Evolutionary conservation across 306 rosid species (phyloP), one percentile per base, ranked within the genome.

Genomic region (Luffa aegyptiaca): DNA sequence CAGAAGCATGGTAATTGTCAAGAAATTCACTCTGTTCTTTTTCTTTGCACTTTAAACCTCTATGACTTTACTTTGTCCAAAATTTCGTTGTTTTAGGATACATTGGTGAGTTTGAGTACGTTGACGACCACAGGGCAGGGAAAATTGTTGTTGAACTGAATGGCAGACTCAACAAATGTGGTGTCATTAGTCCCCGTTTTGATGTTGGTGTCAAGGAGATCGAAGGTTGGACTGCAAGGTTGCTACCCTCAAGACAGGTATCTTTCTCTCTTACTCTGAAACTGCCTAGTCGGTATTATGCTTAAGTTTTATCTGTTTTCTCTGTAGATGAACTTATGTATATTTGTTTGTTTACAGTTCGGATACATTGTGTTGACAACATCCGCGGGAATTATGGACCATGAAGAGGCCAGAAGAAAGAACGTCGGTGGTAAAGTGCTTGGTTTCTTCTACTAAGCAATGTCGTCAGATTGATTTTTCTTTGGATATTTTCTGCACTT

Each of bases 161-260:
- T 79, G 93, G 93, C 53, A 82, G 93, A 78, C 85, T 89, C 41
- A 89, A 89, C 83, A 89, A 89, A 59, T 89, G 93, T 56, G 93
- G 93, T 17, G 93, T 89, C 18, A 89, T 89, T 26, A 89, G 93
- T 82, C 93, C 93, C 20, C 93, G 93, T 57, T 89, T 89, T 81
- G 93, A 89, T 76, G 85, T 89, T 0, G 91, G 93, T 55, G 93
- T 89, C 44, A 87, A 89, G 78, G 90, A 86, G 84, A 84, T 89
- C 39, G 93, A 89, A 69, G 91, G 89, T 3, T 89, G 93, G 93
- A 89, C 93, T 51, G 91, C 90, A 18, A 83, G 93, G 82, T 81
- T 89, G 80, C 87, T 89, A 45, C 93, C 93, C 59, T 89, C 91
- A 1, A 86, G 93, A 86, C 93, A 89, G 91, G 93, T 86, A 76